These are phyloP conservation scores for Intubia oerlemansii DNA, from an alignment of 2,329 filamentous ascomycete species.

Conservation along the genomic window DNA sequence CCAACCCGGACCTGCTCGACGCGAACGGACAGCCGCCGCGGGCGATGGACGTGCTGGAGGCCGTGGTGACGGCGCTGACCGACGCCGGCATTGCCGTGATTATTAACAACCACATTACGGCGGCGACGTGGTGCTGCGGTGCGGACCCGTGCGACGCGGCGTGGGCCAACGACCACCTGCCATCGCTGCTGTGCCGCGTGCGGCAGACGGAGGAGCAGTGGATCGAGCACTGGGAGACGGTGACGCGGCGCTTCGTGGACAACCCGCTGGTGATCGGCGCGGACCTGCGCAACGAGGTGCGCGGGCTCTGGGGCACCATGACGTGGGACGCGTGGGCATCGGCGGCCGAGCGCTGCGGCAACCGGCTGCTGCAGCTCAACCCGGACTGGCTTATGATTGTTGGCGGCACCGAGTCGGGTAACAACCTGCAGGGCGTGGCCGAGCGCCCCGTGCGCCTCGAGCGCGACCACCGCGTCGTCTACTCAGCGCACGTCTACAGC, in stretches of 20 bases:
- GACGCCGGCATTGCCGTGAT: conserved; percentile 41
- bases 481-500: conserved; percentile 45
- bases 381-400: conserved; percentile 45
- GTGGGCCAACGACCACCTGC: conserved; percentile 43
- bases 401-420: conserved; percentile 45
- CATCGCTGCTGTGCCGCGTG: conserved; percentile 33
- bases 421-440: conserved; percentile 36
- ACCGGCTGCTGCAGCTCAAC: conserved; percentile 36
- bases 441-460: conserved; percentile 35
- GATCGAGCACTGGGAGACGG: conserved; percentile 42
- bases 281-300: conserved; percentile 47
- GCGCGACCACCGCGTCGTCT: conserved; percentile 34
- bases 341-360: conserved; percentile 41
- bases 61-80: conserved; percentile 36
- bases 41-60: conserved; percentile 39
- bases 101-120: conserved; percentile 50
- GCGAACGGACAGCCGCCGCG: too few species aligned
- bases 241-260: conserved; percentile 36
- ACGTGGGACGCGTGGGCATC: conserved; percentile 41
- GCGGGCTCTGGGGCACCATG: conserved; percentile 49
- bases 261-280: conserved; percentile 43
- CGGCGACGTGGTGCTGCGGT: conserved; percentile 47
- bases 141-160: conserved; percentile 44
- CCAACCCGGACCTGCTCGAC: conserved; percentile 38
- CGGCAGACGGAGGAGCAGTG: conserved; percentile 42